Base-by-base conservation (phyloP, 2,329 filamentous ascomycete species). In the Pleoardoris graminearum region DNA sequence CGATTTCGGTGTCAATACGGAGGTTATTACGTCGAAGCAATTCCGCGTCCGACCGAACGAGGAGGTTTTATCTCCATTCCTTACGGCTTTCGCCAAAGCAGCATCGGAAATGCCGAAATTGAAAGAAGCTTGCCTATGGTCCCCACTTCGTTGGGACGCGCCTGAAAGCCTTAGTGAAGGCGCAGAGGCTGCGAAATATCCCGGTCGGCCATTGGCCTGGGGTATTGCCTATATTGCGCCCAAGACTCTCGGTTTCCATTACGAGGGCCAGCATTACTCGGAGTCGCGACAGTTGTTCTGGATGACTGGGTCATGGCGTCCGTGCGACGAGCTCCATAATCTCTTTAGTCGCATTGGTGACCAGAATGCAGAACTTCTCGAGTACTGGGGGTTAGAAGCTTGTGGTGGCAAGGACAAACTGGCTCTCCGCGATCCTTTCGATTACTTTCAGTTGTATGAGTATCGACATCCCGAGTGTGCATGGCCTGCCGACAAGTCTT, bases 101-200 rank as follows among this genome's bases (percentile, higher is more conserved):
- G 48, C 38, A 19, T 19, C 27, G 10, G n/a, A 29, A 11, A 50
- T 50, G 48, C 38, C 37, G 4, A 27, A 23, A 7, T 19, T 50
- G 16, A 50, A 50, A 36, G 36, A 47, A 37, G 46, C 36, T 16
- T 48, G 33, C 35, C 21, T 48, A 19, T 48, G 45, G 45, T 21
- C 33, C n/a, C 32, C 45, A 21, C 35, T 48, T 14, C 21, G 25
- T 17, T 48, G 21, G 32, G 14, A 39, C 8, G 23, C 32, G 12
- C 16, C 19, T 23, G 22, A 35, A 10, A 23, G n/a, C 14, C 23
- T 27, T 30, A 21, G 32, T 12, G 21, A 37, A 11, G 17, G 22
- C 17, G 33, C 36, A 14, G 32, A 37, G 4, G 5, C 16, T 19
- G 30, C 35, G 14, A 30, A 32, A 32, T 22, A 27, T 27, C n/a